These are phyloP conservation scores for Claviceps pazoutovae DNA, from an alignment of 2,329 filamentous ascomycete species.

Conservation along the genomic window DNA sequence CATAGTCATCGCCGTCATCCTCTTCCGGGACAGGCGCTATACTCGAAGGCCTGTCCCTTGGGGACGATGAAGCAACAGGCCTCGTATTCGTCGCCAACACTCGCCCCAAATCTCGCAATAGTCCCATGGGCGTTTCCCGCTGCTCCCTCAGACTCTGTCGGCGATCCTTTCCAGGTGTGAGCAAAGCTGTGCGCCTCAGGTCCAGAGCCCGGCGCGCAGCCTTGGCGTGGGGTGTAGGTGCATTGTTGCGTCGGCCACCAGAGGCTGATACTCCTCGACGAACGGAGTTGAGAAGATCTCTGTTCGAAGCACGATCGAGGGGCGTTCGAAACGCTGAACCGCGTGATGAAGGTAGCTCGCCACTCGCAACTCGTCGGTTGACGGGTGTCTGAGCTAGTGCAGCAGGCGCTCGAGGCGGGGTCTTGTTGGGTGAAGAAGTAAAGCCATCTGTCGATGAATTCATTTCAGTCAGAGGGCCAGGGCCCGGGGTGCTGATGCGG, in stretches of 20 bases:
- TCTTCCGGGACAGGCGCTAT: conserved; percentile 18
- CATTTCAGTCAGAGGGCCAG: neutral
- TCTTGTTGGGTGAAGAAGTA: conserved; percentile 2
- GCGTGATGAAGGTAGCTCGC: conserved; percentile 26
- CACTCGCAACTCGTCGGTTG: conserved; percentile 14
- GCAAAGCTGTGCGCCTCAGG: conserved; percentile 42
- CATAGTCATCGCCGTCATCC: conserved; percentile 18
- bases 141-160: conserved; percentile 43
- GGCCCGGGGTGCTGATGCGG: neutral
- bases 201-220: conserved; percentile 46
- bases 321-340: conserved; percentile 27
- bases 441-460: conserved; percentile 1
- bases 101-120: conserved; percentile 39
- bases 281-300: conserved; percentile 24
- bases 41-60: conserved; percentile 16
- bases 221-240: conserved; percentile 45
- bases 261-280: conserved; percentile 32
- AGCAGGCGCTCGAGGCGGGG: conserved; percentile 10
- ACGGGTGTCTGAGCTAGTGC: conserved; percentile 13
- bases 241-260: conserved; percentile 26
- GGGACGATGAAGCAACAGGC: conserved; percentile 32
- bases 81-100: conserved; percentile 36
- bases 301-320: conserved; percentile 22
- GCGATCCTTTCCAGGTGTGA: conserved; percentile 45
- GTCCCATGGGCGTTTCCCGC: conserved; percentile 40